These are phyloP conservation scores for Trichoderma oligosporum DNA, from an alignment of 2,329 filamentous ascomycete species.

Conservation along the genomic window DNA sequence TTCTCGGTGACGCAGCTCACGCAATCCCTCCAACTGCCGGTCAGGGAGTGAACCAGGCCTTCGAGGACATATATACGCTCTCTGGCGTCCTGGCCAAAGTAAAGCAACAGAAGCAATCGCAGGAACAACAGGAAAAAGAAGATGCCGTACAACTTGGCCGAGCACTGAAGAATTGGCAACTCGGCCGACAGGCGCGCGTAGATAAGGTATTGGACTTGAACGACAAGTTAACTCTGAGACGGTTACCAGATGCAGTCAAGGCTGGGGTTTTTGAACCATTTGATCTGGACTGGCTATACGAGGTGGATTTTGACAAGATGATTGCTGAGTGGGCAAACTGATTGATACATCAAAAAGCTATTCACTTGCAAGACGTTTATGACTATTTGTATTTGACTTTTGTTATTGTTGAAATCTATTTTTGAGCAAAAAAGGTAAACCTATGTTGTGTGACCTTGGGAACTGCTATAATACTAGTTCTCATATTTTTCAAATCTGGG, in stretches of 20 bases:
- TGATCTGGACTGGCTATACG: constrained; percentile 44
- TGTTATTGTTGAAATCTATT: too few species aligned
- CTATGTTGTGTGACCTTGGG: too few species aligned
- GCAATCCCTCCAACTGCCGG: constrained; percentile 47
- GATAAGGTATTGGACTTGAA: constrained; percentile 47
- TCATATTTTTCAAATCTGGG: too few species aligned
- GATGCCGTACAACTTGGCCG: constrained; percentile 14
- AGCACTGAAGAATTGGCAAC: constrained; percentile 44
- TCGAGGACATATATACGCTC: constrained; percentile 48
- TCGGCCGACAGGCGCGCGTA: constrained; percentile 44
- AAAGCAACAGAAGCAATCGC: constrained; percentile 23
- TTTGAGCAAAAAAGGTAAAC: too few species aligned
- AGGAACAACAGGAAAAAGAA: background rate
- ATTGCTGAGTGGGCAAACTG: constrained; percentile 27
- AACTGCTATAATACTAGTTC: too few species aligned
- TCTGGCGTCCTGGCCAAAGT: constrained; percentile 37
- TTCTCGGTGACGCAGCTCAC: constrained; percentile 48
- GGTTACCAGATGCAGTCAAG: constrained; percentile 38
- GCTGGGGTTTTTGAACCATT: constrained; percentile 26
- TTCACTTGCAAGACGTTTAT: too few species aligned
- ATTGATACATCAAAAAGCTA: too few species aligned
- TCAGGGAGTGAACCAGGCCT: constrained; percentile 45
- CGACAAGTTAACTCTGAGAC: constrained; percentile 43
- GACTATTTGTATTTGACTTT: too few species aligned
- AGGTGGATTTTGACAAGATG: constrained; percentile 35